Base-by-base conservation (phyloP, 2,329 filamentous ascomycete species). In the Rhytidhysteron rufulum region DNA sequence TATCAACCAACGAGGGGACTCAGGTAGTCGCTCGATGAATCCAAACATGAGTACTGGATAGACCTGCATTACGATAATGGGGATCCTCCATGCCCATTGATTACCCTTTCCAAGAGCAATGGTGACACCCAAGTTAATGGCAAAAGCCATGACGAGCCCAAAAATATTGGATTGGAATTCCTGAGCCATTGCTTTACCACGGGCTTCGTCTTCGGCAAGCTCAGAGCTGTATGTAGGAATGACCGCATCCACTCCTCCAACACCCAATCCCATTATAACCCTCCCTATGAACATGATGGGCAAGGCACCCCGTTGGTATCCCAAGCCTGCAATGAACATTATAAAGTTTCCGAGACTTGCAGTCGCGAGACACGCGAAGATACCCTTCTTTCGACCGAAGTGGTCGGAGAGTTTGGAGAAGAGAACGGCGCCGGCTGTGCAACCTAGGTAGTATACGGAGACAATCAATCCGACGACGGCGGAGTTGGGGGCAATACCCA, bases 101-200 rank as follows among this genome's bases (percentile, higher is more conserved):
- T 66, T 75, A 6, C 63, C 54, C 48, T 81, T 80, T 3, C 78
- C 77, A 4, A 82, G 65, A 1, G 57, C 54, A 5, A 72, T 58
- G 0, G 78, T 82, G 3, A 79, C 68, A 1, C 62, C 68, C 2
- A 82, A 62, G 48, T 82, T 83, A 56, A 82, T 74, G 0, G 66
- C 72, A 54, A 81, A 82, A 0, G 78, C 79, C 71, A 80, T 73
- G 43, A 80, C 69, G 2, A 83, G 58, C 0, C 79, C 78, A 41
- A 81, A 77, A 46, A 83, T 82, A 48, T 83, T 83, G 57, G 73
- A 75, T 54, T 82, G 79, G 50, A 83, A 83, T 49, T 82, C 78
- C 51, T 83, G 76, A 1, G 78, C 78, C 31, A 83, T 57, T 1
- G 79, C 77, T 48, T 73, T 74, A 5, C 79, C 79, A 32, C 79